Evolutionary conservation across 768 basidiomycete genomes (phyloP), one percentile per base, ranked within the genome.

Genomic region (Mrakia hoshinonis): DNA sequence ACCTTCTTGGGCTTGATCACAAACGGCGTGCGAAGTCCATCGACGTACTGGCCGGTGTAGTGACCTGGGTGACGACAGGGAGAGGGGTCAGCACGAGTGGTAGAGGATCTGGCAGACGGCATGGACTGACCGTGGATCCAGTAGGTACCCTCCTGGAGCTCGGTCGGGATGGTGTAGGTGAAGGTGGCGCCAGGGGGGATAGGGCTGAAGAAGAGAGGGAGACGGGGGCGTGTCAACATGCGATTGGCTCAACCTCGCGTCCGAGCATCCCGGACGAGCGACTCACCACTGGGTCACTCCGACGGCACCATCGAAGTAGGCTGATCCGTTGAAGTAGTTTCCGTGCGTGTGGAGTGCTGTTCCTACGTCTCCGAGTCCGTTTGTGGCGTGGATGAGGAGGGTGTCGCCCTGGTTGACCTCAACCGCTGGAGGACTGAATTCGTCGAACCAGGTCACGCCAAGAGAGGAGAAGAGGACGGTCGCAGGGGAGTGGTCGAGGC

Each of bases 271-370:
- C 13, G 1, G 7, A 49, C 11, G 34, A 52, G 22, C 2, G 20
- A 78, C 81, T 62, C 78, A 89, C 90, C 92, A 98, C 82, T 97
- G 91, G 0, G 89, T 85, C 48, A 92, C 86, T 7, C 83, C 86
- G 39, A 85, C 79, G 0, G 95, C 92, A 47, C 95, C 95, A 79
- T 98, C 95, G 83, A 87, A 88, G 87, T 90, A 96, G 22, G 86
- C 85, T 0, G 89, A 84, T 1, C 85, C 84, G 78, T 93, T 94
- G 83, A 96, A 92, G 81, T 87, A 92, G 88, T 95, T 91, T 74
- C 95, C 95, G 80, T 96, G 94, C 77, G 94, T 89, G 79, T 98
- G 95, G 20, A 97, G 81, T 0, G 87, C 84, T 0, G 89, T 84
- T 0, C 87, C 84, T 34, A 81, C 74, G 67, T 88, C 86, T 0